Evolutionary conservation across 805 yeast genomes (phyloP).

Genomic region (Naumovozyma dairenensis): DNA sequence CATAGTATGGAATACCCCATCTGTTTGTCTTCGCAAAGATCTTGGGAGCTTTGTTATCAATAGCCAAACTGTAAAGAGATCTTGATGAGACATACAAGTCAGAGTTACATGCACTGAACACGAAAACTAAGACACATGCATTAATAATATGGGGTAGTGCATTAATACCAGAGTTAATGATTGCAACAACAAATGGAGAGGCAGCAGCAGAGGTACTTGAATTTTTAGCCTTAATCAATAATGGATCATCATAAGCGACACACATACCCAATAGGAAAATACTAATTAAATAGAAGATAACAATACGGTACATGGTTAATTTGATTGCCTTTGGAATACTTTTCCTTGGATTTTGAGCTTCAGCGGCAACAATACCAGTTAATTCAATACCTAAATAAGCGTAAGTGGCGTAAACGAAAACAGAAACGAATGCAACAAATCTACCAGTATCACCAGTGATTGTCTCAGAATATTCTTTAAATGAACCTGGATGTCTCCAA

Average conservation of each 20-base stretch:
- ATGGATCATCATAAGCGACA: conserved; percentile 49
- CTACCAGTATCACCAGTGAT: conserved; percentile 41
- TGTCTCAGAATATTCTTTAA: conserved; percentile 33
- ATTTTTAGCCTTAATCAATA: conserved; percentile 39
- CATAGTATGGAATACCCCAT: conserved; percentile 60
- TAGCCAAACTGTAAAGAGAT: conserved; percentile 60
- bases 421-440: conserved; percentile 53
- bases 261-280: conserved; percentile 58
- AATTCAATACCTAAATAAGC: conserved; percentile 64
- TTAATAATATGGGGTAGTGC: conserved; percentile 70
- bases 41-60: conserved; percentile 65
- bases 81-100: conserved; percentile 72
- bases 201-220: conserved; percentile 55
- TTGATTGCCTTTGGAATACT: conserved; percentile 64
- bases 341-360: conserved; percentile 57
- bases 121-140: conserved; percentile 66
- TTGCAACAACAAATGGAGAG: conserved; percentile 80
- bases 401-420: conserved; percentile 55
- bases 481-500: conserved; percentile 66
- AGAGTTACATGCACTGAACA: conserved; percentile 74
- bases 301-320: conserved; percentile 59
- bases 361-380: conserved; percentile 67
- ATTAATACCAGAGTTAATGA: conserved; percentile 47
- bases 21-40: conserved; percentile 55
- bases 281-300: conserved; percentile 51